Conservation (phyloP, 805 yeast species). For the Candida piceae region DNA sequence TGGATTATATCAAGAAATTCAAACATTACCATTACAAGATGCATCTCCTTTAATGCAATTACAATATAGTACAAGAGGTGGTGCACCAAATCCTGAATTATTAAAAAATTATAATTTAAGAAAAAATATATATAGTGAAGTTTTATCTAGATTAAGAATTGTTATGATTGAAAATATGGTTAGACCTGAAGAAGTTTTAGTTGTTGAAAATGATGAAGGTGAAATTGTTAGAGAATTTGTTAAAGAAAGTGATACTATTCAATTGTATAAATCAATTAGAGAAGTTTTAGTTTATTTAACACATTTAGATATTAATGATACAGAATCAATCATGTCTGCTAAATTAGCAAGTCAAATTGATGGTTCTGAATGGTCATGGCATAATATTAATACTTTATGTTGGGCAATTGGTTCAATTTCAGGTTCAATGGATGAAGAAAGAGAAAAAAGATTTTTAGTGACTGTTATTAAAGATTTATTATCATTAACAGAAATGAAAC, state of each 20-base stretch:
- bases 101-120: slow-evolving; percentile 78
- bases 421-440: slow-evolving; percentile 97
- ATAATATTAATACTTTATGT: slow-evolving; percentile 91
- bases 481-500: slow-evolving; percentile 89
- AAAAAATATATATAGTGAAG: slow-evolving; percentile 73
- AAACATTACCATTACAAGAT: slow-evolving; percentile 67
- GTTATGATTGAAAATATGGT: slow-evolving; percentile 98
- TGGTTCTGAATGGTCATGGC: slow-evolving; percentile 99
- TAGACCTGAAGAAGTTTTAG: slow-evolving; percentile 94
- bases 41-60: slow-evolving; percentile 75
- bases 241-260: slow-evolving; percentile 95
- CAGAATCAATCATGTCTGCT: slow-evolving; percentile 88
- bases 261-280: slow-evolving; percentile 90
- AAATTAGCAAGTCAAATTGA: slow-evolving; percentile 91
- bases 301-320: slow-evolving; percentile 90
- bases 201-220: slow-evolving; percentile 98
- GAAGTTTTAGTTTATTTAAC: slow-evolving; percentile 93
- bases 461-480: slow-evolving; percentile 88
- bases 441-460: slow-evolving; percentile 92
- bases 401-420: slow-evolving; percentile 99
- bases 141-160: slow-evolving; percentile 77
- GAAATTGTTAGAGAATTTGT: slow-evolving; percentile 97
- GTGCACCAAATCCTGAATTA: slow-evolving; percentile 81
- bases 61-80: slow-evolving; percentile 46
- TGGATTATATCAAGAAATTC: slow-evolving; percentile 79